Conservation (phyloP, 257 asterid genomes). For the Rhazya stricta region DNA sequence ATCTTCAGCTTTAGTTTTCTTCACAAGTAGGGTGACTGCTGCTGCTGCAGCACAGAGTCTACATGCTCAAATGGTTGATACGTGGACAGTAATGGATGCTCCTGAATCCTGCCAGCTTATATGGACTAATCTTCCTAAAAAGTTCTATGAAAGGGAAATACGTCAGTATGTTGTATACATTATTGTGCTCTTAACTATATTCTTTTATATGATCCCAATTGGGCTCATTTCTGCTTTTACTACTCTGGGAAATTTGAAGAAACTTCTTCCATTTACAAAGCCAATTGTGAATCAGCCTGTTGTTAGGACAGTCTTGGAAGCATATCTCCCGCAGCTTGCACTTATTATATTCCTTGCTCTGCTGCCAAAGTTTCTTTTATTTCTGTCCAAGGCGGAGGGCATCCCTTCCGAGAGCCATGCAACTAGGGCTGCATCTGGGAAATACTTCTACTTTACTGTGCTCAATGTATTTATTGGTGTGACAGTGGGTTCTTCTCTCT, state of each 20-base stretch:
- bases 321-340: constrained; percentile 87
- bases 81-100: constrained; percentile 76
- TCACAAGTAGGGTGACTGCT: constrained; percentile 65
- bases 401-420: constrained; percentile 73
- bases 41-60: constrained; percentile 83
- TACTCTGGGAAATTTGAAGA: constrained; percentile 66
- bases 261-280: constrained; percentile 67
- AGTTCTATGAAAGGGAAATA: constrained; percentile 47
- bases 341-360: constrained; percentile 78
- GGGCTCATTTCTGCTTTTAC: constrained; percentile 81
- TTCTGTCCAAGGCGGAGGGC: constrained; percentile 84
- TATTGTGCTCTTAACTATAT: constrained; percentile 74
- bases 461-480: constrained; percentile 88
- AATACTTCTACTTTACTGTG: constrained; percentile 74
- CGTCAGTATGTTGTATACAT: constrained; percentile 51
- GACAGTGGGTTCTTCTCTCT: constrained; percentile 68
- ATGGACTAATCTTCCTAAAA: constrained; percentile 67
- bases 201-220: constrained; percentile 87
- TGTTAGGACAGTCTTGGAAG: constrained; percentile 67
- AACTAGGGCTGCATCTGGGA: constrained; percentile 85
- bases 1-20: constrained; percentile 69
- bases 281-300: constrained; percentile 35
- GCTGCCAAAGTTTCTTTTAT: constrained; percentile 63
- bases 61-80: constrained; percentile 63
- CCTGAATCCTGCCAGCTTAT: constrained; percentile 73